Evolutionary conservation across 192 early-diverging fungal species (phyloP), one percentile per base, ranked within the genome.

Genomic region (Bifiguratus adelaidae): DNA sequence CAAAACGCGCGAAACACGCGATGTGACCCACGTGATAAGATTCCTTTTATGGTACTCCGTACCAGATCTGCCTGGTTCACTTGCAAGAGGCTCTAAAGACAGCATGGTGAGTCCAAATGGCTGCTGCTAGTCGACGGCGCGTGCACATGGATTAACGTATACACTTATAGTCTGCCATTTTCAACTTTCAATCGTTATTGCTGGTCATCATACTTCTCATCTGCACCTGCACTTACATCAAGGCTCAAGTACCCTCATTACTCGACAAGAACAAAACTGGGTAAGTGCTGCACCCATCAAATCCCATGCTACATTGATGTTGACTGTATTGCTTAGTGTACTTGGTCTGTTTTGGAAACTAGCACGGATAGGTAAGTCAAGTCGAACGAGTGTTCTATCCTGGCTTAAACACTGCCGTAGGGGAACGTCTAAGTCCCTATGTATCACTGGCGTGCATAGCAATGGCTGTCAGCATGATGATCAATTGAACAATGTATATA

Each of bases 91-190:
- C n/a, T n/a, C n/a, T n/a, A n/a, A n/a, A n/a, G n/a, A n/a, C n/a
- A n/a, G n/a, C n/a, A n/a, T n/a, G n/a, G n/a, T n/a, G n/a, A n/a
- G n/a, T n/a, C n/a, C n/a, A n/a, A n/a, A n/a, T n/a, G n/a, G n/a
- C n/a, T n/a, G n/a, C n/a, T n/a, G n/a, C n/a, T n/a, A n/a, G n/a
- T n/a, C n/a, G n/a, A n/a, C n/a, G n/a, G n/a, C n/a, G n/a, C n/a
- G n/a, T n/a, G n/a, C n/a, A n/a, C n/a, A n/a, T n/a, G n/a, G n/a
- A n/a, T n/a, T n/a, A n/a, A n/a, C n/a, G n/a, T n/a, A n/a, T n/a
- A n/a, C n/a, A n/a, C n/a, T n/a, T n/a, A n/a, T n/a, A 91, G 92
- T 90, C 90, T 34, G 91, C 92, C 47, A 71, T 98, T 54, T 98
- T 98, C 68, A 92, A 96, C 61, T 98, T 98, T 47, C 83, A 95